Percentiles rank a stretch among this genome's conserved stretches.
Conservation (phyloP, 345 rosid genomes). For the Pistacia integerrima region DNA sequence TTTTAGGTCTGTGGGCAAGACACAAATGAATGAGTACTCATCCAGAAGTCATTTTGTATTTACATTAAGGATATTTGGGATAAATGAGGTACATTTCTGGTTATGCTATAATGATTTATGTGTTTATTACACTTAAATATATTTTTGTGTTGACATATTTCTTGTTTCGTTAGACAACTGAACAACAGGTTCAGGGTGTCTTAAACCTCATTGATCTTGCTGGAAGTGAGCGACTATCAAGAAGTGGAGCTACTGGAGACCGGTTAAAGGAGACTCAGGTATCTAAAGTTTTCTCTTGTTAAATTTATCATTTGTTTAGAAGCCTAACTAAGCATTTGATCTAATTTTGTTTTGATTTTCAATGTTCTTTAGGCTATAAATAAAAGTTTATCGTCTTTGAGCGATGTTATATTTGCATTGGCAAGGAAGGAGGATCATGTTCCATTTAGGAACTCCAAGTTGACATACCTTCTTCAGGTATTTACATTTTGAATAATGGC, state of each 20-base stretch:
- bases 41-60: slow-evolving; percentile 88
- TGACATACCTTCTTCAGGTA: slow-evolving; percentile 95
- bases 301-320: background rate
- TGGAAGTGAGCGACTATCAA: slow-evolving; percentile 93
- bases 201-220: slow-evolving; percentile 92
- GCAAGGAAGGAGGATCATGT: slow-evolving; percentile 96
- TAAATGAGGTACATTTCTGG: slow-evolving; percentile 62
- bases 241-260: slow-evolving; percentile 91
- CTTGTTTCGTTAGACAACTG: slow-evolving; percentile 59
- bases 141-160: slow-evolving; percentile 14
- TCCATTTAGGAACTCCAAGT: slow-evolving; percentile 89
- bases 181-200: slow-evolving; percentile 94
- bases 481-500: background rate
- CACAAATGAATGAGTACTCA: slow-evolving; percentile 86
- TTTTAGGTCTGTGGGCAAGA: slow-evolving; percentile 84
- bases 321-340: background rate
- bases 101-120: background rate
- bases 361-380: slow-evolving; percentile 66
- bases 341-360: background rate
- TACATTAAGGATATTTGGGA: slow-evolving; percentile 78
- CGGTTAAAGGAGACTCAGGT: slow-evolving; percentile 97
- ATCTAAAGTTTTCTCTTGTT: background rate
- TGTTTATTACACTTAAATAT: background rate
- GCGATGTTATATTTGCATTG: slow-evolving; percentile 88
- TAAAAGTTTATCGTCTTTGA: slow-evolving; percentile 78